Conservation (phyloP, 2,329 filamentous ascomycete species). For the Knufia fluminis region DNA sequence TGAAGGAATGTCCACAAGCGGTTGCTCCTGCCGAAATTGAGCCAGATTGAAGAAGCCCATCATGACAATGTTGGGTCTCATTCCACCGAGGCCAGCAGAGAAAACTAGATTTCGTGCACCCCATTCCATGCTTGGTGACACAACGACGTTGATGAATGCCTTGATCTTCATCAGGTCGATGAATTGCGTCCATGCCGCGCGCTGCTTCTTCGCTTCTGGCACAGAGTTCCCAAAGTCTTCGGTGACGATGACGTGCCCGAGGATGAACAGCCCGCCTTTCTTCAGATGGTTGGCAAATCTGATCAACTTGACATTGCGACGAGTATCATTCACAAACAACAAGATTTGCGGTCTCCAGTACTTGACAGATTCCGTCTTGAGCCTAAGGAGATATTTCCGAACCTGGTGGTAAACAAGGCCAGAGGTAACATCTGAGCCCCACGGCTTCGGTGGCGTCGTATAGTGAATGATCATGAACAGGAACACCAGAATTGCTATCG, state of each 20-base stretch:
- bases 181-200: constrained; percentile 74
- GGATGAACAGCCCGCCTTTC: constrained; percentile 74
- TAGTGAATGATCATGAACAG: constrained; percentile 81
- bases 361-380: constrained; percentile 82
- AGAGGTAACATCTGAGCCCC: constrained; percentile 76
- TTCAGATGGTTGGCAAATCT: constrained; percentile 89
- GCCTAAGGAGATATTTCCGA: constrained; percentile 73
- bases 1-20: constrained; percentile 49
- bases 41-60: constrained; percentile 73
- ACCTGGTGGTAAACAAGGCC: constrained; percentile 84
- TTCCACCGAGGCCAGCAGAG: constrained; percentile 72
- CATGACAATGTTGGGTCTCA: constrained; percentile 81
- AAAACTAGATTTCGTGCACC: constrained; percentile 74
- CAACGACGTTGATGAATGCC: constrained; percentile 77
- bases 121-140: constrained; percentile 77
- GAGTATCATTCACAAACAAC: constrained; percentile 70
- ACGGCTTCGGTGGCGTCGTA: constrained; percentile 72
- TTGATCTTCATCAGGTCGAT: constrained; percentile 82
- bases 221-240: constrained; percentile 71
- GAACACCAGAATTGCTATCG: constrained; percentile 63
- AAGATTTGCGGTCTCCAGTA: constrained; percentile 88
- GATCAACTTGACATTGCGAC: constrained; percentile 73
- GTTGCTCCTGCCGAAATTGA: constrained; percentile 56
- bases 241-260: constrained; percentile 81
- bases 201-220: constrained; percentile 70